phyloP scores from a whole-genome alignment of 2,329 filamentous ascomycete species.

The Madurella fahalii region DNA sequence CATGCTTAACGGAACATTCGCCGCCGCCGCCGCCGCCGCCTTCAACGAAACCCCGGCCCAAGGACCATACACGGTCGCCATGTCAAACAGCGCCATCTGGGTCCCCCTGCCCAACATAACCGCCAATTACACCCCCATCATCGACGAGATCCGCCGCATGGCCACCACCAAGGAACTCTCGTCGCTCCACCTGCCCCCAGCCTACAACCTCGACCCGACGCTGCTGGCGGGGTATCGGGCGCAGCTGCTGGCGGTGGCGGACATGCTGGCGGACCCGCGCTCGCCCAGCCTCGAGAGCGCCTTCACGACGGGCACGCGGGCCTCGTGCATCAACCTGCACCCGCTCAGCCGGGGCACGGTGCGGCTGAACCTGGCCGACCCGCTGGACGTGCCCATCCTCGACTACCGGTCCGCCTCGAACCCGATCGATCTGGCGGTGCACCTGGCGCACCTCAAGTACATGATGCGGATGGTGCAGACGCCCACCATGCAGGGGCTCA shows the following conservation, averaged over 20 bases:
- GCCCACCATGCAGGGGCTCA: slow-evolving; percentile 25
- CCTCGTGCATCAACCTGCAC: slow-evolving; percentile 20
- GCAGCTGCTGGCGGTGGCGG: not conserved
- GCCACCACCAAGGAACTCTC: slow-evolving; percentile 27
- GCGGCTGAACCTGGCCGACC: slow-evolving; percentile 23
- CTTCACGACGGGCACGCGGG: not conserved
- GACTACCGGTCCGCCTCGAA: slow-evolving; percentile 38
- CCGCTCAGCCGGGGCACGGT: slow-evolving; percentile 37
- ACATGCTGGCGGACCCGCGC: not conserved
- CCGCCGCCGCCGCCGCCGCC: slow-evolving; percentile 19
- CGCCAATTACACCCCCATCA: slow-evolving; percentile 1
- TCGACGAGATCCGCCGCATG: slow-evolving; percentile 6
- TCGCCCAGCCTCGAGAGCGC: not conserved
- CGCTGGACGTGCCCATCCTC: slow-evolving; percentile 20
- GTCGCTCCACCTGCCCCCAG: slow-evolving; percentile 29
- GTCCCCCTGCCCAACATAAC: slow-evolving; percentile 13
- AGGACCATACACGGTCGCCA: slow-evolving; percentile 19
- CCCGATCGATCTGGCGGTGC: slow-evolving; percentile 48
- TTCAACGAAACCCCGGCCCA: slow-evolving; percentile 15
- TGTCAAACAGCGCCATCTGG: slow-evolving; percentile 15
- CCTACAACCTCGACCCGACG: slow-evolving; percentile 26
- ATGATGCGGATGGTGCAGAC: slow-evolving; percentile 24
- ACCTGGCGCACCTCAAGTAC: slow-evolving; percentile 35
- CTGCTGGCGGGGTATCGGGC: slow-evolving; percentile 7
- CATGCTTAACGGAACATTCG: slow-evolving; percentile 24